Conservation (phyloP, 2,329 filamentous ascomycete species). For the Hypoxylon sp. region DNA sequence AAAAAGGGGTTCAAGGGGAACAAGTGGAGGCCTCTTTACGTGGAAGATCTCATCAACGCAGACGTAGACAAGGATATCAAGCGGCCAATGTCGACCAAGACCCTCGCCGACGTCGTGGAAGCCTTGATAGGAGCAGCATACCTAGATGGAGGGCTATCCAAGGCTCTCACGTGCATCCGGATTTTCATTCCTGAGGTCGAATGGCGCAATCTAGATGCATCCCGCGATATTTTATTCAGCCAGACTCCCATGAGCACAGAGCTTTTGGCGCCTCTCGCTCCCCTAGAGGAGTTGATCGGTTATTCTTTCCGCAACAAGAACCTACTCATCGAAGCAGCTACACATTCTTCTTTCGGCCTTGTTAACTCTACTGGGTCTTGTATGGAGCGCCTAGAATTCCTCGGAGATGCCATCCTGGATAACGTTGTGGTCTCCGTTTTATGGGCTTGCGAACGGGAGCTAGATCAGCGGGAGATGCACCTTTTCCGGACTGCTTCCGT, state of each 20-base stretch:
- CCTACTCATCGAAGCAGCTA: constrained; percentile 83
- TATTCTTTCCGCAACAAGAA: constrained; percentile 78
- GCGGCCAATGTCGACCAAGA: constrained; percentile 72
- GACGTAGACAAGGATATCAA: constrained; percentile 16
- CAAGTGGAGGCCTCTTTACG: constrained; percentile 80
- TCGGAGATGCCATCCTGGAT: constrained; percentile 90
- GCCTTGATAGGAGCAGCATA: constrained; percentile 84
- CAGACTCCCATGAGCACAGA: constrained; percentile 55
- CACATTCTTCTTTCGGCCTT: constrained; percentile 75
- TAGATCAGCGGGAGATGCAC: constrained; percentile 77
- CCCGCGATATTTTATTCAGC: constrained; percentile 62
- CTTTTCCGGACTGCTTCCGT: constrained; percentile 81
- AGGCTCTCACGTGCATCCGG: constrained; percentile 74
- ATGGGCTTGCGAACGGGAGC: constrained; percentile 61
- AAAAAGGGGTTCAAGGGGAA: constrained; percentile 75
- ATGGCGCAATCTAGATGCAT: constrained; percentile 65
- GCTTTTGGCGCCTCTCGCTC: constrained; percentile 60
- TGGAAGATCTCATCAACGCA: constrained; percentile 58
- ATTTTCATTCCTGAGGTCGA: constrained; percentile 74
- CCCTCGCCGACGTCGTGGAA: constrained; percentile 89
- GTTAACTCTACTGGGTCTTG: constrained; percentile 58
- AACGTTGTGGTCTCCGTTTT: constrained; percentile 78
- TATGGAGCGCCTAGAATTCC: constrained; percentile 85
- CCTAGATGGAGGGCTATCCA: constrained; percentile 75
- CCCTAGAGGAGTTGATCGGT: constrained; percentile 76